Conservation (phyloP, 768 basidiomycete species). For the Trametes punicea region DNA sequence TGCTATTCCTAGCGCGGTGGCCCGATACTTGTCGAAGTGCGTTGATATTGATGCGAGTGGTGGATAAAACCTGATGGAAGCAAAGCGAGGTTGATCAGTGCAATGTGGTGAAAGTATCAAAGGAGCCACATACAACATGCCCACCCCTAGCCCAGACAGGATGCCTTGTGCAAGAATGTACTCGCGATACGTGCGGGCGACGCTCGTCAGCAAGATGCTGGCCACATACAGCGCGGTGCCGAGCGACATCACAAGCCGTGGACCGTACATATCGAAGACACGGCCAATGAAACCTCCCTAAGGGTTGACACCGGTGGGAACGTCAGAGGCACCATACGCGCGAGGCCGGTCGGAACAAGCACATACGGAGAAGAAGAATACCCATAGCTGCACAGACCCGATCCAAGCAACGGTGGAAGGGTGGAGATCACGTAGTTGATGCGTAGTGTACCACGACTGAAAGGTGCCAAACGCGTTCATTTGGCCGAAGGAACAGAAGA, state of each 20-base stretch:
- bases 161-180: slow-evolving; percentile 63
- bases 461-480: slow-evolving; percentile 71
- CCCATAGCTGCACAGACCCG: slow-evolving; percentile 64
- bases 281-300: slow-evolving; percentile 65
- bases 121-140: slow-evolving; percentile 41
- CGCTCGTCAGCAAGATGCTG: slow-evolving; percentile 58
- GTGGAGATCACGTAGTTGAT: slow-evolving; percentile 51
- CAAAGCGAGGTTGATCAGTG: slow-evolving; percentile 6
- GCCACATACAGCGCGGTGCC: slow-evolving; percentile 49
- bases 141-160: slow-evolving; percentile 63
- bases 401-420: slow-evolving; percentile 37
- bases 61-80: slow-evolving; percentile 59
- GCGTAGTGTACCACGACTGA: slow-evolving; percentile 60
- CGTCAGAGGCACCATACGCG: background rate
- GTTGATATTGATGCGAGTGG: slow-evolving; percentile 63
- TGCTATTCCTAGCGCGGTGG: slow-evolving; percentile 68
- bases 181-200: slow-evolving; percentile 54
- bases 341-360: background rate
- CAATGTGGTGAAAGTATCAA: background rate
- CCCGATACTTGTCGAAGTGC: slow-evolving; percentile 60
- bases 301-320: background rate
- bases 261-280: slow-evolving; percentile 60
- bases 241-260: slow-evolving; percentile 48
- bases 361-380: slow-evolving; percentile 68
- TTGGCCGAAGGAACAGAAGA: slow-evolving; percentile 69